Evolutionary conservation across 176 grass and related monocot species (phyloP), one percentile per base, ranked within the genome.

Genomic region (Dactylis glomerata): DNA sequence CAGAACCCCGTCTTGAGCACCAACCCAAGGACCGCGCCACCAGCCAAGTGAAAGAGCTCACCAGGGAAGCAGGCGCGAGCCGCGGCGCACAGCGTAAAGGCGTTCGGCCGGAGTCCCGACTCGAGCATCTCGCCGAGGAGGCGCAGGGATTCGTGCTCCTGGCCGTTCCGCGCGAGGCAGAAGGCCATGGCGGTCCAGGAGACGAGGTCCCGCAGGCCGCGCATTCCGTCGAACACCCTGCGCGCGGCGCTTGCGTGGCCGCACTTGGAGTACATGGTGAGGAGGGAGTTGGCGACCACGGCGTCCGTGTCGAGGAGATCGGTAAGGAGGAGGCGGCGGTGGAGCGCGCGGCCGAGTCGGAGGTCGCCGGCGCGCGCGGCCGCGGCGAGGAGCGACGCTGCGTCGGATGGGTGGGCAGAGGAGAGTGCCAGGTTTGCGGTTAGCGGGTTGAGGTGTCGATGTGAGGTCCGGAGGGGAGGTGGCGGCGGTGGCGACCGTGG

Each of bases 131-230:
- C 81, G n/a, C 65, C 16, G 41, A 94, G 30, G 66, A 89, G 37
- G 3, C 16, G 13, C 12, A 94, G 59, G 4, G 87, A 81, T 20
- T 50, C 75, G 5, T 17, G 14, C 57, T 91, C 88, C 40, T 80
- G 73, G 22, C 81, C 84, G 32, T 80, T 89, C 5, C 85, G 81
- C 0, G 89, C 84, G 5, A 86, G 81, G 84, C 73, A 89, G 41
- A 87, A 87, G 9, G 88, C 79, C 89, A 94, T 87, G 5, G 92
- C 79, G 22, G 92, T 94, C 89, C 89, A 94, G 45, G 92, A 91
- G 2, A 94, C 92, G 23, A 94, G 46, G 78, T 91, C 89, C 47
- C 84, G 82, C 64, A 76, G 81, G 59, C 34, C 86, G 17, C 87
- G 84, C 84, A 94, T 94, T 85, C 87, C 89, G 22, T 87, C 89